Percentiles rank a stretch among this genome's conserved stretches.
phyloP scores from a whole-genome alignment of 2,329 filamentous ascomycete genomes.

The Penicillium sp. region DNA sequence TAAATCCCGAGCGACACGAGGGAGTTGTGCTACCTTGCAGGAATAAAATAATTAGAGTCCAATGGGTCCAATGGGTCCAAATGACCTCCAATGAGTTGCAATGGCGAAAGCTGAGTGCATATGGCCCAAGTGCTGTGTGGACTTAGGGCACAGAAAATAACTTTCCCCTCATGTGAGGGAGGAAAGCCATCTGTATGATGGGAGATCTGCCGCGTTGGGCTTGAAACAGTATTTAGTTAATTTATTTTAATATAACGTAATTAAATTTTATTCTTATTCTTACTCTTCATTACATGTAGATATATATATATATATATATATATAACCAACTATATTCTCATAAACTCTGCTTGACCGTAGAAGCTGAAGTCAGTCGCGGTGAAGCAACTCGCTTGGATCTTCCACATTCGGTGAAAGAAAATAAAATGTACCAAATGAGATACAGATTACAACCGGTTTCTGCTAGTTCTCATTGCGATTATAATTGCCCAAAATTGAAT shows the following conservation, averaged over 20 bases:
- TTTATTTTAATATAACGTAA: background rate
- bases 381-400: background rate
- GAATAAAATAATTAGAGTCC: background rate
- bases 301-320: background rate
- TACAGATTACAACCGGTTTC: background rate
- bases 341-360: constrained; percentile 20
- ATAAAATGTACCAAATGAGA: background rate
- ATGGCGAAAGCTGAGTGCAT: background rate
- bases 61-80: background rate
- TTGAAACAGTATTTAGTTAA: background rate
- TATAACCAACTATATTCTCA: background rate
- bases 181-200: background rate
- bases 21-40: constrained; percentile 19
- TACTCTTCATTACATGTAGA: background rate
- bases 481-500: background rate
- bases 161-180: constrained; percentile 5
- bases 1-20: constrained; percentile 21
- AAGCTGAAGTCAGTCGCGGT: constrained; percentile 9
- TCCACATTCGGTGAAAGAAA: background rate
- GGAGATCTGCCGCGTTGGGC: background rate
- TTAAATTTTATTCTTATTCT: background rate
- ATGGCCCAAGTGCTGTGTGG: background rate
- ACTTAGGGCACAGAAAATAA: constrained; percentile 1
- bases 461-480: background rate
- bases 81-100: background rate